Evolutionary conservation across 371 early-diverging fungal species (phyloP).

Genomic region (Choanephora cucurbitarum): DNA sequence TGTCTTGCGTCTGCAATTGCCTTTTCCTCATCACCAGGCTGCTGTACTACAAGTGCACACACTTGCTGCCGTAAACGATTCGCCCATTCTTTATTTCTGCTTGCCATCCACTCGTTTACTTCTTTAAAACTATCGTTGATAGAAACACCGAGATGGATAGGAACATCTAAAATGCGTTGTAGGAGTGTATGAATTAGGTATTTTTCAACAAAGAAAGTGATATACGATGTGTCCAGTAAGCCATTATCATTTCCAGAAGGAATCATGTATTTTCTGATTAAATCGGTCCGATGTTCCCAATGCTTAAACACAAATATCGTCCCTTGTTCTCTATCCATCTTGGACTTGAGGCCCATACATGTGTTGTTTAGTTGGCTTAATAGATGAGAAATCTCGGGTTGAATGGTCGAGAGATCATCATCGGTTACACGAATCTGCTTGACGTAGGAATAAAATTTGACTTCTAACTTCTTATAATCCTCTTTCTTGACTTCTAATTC

Average conservation of each 20-base stretch:
- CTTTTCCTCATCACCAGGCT: constrained; percentile 36
- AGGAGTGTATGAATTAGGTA: constrained; percentile 32
- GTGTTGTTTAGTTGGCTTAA: constrained; percentile 43
- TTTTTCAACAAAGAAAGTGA: constrained; percentile 48
- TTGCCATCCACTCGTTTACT: constrained; percentile 38
- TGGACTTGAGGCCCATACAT: constrained; percentile 43
- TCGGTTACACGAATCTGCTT: constrained; percentile 49
- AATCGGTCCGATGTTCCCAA: constrained; percentile 14
- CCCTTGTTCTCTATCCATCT: constrained; percentile 37
- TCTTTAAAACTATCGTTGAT: constrained; percentile 40
- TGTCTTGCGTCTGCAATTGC: constrained; percentile 28
- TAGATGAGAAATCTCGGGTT: constrained; percentile 44
- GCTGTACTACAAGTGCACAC: constrained; percentile 39
- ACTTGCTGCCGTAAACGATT: constrained; percentile 46
- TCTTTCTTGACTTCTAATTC: constrained; percentile 41
- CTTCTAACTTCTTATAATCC: constrained; percentile 40
- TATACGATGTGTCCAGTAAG: constrained; percentile 34
- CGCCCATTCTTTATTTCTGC: constrained; percentile 41
- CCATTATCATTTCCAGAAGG: constrained; percentile 6
- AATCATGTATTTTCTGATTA: constrained; percentile 20
- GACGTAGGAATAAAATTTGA: constrained; percentile 45
- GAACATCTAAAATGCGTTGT: constrained; percentile 32
- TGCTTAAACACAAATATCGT: constrained; percentile 27
- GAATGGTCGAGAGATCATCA: constrained; percentile 52
- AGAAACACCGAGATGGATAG: constrained; percentile 45